Percentiles rank a stretch among this genome's conserved stretches.
Conservation (phyloP, 495 filamentous ascomycete genomes). For the Xylaria grammica region DNA sequence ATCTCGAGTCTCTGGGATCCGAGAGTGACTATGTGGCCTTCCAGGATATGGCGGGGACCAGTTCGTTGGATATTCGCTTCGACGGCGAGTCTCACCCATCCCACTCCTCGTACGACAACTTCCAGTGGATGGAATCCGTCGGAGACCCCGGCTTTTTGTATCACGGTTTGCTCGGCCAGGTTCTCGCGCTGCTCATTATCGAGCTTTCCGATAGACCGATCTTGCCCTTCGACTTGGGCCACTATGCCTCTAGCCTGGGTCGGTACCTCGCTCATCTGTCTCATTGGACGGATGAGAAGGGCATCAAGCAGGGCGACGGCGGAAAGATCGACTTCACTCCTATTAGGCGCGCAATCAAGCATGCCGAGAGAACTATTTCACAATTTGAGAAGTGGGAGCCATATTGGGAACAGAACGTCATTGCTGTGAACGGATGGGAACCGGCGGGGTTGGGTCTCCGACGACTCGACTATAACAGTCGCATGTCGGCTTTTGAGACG, state of each 20-base stretch:
- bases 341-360: constrained; percentile 63
- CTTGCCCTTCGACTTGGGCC: constrained; percentile 77
- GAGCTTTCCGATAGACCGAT: constrained; percentile 82
- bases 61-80: constrained; percentile 87
- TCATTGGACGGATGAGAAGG: constrained; percentile 63
- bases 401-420: constrained; percentile 69
- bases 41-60: constrained; percentile 90
- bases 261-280: constrained; percentile 71
- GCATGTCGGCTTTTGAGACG: constrained; percentile 81
- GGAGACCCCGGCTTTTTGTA: constrained; percentile 84
- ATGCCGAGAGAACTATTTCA: constrained; percentile 62
- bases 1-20: constrained; percentile 74
- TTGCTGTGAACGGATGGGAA: constrained; percentile 72
- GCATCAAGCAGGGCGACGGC: constrained; percentile 46
- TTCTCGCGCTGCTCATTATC: constrained; percentile 82
- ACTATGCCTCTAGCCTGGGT: constrained; percentile 63
- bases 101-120: constrained; percentile 87
- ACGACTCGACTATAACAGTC: constrained; percentile 69
- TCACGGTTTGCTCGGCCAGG: constrained; percentile 77
- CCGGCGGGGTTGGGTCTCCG: constrained; percentile 65
- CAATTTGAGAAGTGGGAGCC: constrained; percentile 76
- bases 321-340: constrained; percentile 58
- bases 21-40: constrained; percentile 93
- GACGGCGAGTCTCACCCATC: constrained; percentile 72
- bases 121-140: constrained; percentile 79